Evolutionary conservation across 495 filamentous ascomycete genomes (phyloP).

Genomic region (Xylaria nigripes): DNA sequence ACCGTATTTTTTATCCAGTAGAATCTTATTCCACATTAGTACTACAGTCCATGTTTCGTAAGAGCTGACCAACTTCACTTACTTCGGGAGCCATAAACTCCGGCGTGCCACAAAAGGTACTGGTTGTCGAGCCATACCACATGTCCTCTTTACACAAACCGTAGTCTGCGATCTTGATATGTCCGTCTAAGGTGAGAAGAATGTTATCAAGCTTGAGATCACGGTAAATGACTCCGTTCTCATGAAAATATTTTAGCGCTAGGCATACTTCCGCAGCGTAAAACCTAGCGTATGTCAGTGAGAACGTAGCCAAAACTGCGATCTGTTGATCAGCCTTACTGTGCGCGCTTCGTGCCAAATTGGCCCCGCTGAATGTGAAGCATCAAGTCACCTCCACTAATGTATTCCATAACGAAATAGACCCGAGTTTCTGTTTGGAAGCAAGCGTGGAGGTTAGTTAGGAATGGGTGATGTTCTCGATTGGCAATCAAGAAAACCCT

Average conservation of each 20-base stretch:
- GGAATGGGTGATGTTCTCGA: constrained; percentile 94
- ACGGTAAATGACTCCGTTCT: constrained; percentile 98
- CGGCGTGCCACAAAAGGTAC: constrained; percentile 97
- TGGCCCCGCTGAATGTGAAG: constrained; percentile 95
- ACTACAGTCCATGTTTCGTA: background rate
- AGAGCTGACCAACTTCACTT: constrained; percentile 22
- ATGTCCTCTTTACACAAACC: constrained; percentile 99
- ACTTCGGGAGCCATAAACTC: constrained; percentile 99
- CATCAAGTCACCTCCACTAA: constrained; percentile 98
- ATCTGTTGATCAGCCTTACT: constrained; percentile 51
- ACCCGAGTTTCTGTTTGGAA: constrained; percentile 99
- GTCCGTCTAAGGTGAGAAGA: constrained; percentile 86
- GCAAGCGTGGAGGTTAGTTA: constrained; percentile 92
- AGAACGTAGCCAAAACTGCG: background rate
- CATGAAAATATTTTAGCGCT: constrained; percentile 98
- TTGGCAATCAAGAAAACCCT: constrained; percentile 95
- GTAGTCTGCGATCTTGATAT: constrained; percentile 98
- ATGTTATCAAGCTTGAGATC: constrained; percentile 99
- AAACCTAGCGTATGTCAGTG: constrained; percentile 51
- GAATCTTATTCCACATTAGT: constrained; percentile 53
- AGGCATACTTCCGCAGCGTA: constrained; percentile 97
- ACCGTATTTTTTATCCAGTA: constrained; percentile 97
- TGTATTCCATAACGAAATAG: constrained; percentile 99
- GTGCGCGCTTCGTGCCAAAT: constrained; percentile 91
- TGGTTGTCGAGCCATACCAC: constrained; percentile 96